Percentiles rank a stretch among this genome's conserved stretches.
Evolutionary conservation across 331 rosid genomes (phyloP).

Genomic region (Pyracantha coccinea): DNA sequence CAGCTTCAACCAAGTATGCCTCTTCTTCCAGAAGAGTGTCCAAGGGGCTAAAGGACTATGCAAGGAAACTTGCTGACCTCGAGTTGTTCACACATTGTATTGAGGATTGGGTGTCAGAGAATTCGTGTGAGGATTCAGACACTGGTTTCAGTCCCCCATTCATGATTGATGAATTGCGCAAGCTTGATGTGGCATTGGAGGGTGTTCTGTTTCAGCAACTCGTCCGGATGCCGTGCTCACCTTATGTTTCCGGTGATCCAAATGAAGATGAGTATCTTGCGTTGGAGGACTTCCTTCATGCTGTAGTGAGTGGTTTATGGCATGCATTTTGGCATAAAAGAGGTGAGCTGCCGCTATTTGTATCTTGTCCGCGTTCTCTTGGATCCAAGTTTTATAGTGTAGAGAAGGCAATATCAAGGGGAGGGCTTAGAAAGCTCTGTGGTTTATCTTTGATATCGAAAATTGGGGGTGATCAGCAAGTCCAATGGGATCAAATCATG

Average conservation of each 20-base stretch:
- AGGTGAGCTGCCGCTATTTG: constrained; percentile 52
- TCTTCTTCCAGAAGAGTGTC: constrained; percentile 50
- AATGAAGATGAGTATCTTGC: constrained; percentile 63
- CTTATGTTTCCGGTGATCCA: constrained; percentile 25
- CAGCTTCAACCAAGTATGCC: constrained; percentile 43
- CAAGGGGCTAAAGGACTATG: constrained; percentile 59
- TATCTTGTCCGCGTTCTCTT: constrained; percentile 52
- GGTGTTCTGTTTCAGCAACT: constrained; percentile 73
- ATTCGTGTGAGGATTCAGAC: constrained; percentile 31
- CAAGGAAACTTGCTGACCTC: constrained; percentile 51
- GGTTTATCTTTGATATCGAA: constrained; percentile 64
- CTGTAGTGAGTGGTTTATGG: constrained; percentile 62
- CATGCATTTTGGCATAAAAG: constrained; percentile 80
- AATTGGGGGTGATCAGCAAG: constrained; percentile 28
- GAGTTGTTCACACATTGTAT: constrained; percentile 47
- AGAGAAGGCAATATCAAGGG: constrained; percentile 62
- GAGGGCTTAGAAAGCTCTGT: constrained; percentile 46
- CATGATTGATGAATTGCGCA: constrained; percentile 56
- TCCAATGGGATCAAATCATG: constrained; percentile 63
- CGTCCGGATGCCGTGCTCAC: constrained; percentile 50
- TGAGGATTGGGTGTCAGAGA: constrained; percentile 60
- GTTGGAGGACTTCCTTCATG: constrained; percentile 63
- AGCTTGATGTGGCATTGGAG: constrained; percentile 71
- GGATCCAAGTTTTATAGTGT: constrained; percentile 62
- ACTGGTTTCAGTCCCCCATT: constrained; percentile 49